Conservation (phyloP, 2,329 filamentous ascomycete species). For the Botrytis porri region DNA sequence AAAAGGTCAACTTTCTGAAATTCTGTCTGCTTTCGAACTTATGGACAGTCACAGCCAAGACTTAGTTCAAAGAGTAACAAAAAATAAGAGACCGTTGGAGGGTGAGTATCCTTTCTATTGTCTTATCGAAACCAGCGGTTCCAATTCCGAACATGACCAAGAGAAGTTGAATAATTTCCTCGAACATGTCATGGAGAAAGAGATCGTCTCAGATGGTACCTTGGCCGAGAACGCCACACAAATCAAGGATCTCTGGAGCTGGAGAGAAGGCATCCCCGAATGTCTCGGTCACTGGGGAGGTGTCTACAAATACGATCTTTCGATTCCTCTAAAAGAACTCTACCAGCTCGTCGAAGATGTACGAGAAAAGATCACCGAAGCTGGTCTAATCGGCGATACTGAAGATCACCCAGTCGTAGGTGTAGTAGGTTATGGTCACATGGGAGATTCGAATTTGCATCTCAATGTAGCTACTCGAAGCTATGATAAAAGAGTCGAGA, state of each 20-base stretch:
- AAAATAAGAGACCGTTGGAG: conserved; percentile 77
- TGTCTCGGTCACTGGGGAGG: conserved; percentile 85
- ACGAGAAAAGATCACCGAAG: conserved; percentile 65
- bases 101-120: conserved; percentile 91
- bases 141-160: conserved; percentile 87
- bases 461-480: conserved; percentile 80
- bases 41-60: conserved; percentile 87
- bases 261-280: conserved; percentile 91
- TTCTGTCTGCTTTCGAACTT: conserved; percentile 94
- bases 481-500: conserved; percentile 85
- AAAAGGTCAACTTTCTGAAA: conserved; percentile 87
- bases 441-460: conserved; percentile 96
- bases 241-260: conserved; percentile 78
- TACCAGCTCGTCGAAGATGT: conserved; percentile 89
- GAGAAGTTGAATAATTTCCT: conserved; percentile 89
- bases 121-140: conserved; percentile 92
- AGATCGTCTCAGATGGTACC: conserved; percentile 84
- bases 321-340: conserved; percentile 83
- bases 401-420: conserved; percentile 76
- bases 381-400: conserved; percentile 74
- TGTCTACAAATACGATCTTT: conserved; percentile 98
- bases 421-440: conserved; percentile 96
- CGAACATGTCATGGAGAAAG: conserved; percentile 85
- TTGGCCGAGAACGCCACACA: conserved; percentile 93
- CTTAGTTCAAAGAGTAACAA: conserved; percentile 70